Evolutionary conservation across 1,284 basidiomycete genomes (phyloP).

Genomic region (Sporisorium graminicola): DNA sequence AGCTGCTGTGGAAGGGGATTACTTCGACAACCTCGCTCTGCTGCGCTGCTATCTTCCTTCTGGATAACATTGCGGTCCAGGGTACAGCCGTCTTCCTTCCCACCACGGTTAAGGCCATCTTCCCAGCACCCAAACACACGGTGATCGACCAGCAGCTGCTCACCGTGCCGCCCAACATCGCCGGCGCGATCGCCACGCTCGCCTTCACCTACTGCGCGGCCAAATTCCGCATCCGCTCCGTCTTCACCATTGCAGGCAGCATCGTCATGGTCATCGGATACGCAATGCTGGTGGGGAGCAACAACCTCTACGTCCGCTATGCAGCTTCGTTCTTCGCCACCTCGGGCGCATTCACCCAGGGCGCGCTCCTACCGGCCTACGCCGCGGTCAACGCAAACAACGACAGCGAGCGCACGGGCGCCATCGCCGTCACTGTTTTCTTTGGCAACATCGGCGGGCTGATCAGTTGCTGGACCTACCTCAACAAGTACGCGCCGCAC

Average conservation of each 20-base stretch:
- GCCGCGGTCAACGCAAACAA: slow-evolving; percentile 63
- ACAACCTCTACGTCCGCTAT: slow-evolving; percentile 57
- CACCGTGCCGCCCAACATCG: slow-evolving; percentile 69
- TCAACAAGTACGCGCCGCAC: slow-evolving; percentile 47
- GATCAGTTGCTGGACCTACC: slow-evolving; percentile 63
- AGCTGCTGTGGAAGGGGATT: slow-evolving; percentile 49
- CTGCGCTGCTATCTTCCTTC: slow-evolving; percentile 67
- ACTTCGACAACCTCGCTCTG: slow-evolving; percentile 49
- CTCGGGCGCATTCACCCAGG: slow-evolving; percentile 66
- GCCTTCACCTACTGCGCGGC: slow-evolving; percentile 61
- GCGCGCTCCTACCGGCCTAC: slow-evolving; percentile 54
- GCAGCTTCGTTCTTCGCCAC: slow-evolving; percentile 64
- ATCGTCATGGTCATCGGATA: slow-evolving; percentile 68
- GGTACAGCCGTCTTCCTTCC: slow-evolving; percentile 68
- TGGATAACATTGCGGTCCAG: slow-evolving; percentile 68
- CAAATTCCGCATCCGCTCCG: slow-evolving; percentile 63
- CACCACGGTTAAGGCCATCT: slow-evolving; percentile 69
- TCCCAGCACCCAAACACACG: slow-evolving; percentile 59
- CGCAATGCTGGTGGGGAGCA: slow-evolving; percentile 61
- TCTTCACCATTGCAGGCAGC: slow-evolving; percentile 59
- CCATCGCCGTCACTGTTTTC: slow-evolving; percentile 63
- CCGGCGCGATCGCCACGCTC: slow-evolving; percentile 62
- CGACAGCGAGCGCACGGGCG: slow-evolving; percentile 61
- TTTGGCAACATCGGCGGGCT: slow-evolving; percentile 67
- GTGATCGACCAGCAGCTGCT: slow-evolving; percentile 68